Base-by-base conservation (phyloP, 2,329 filamentous ascomycete genomes). In the Exutisphaerella laricina region DNA sequence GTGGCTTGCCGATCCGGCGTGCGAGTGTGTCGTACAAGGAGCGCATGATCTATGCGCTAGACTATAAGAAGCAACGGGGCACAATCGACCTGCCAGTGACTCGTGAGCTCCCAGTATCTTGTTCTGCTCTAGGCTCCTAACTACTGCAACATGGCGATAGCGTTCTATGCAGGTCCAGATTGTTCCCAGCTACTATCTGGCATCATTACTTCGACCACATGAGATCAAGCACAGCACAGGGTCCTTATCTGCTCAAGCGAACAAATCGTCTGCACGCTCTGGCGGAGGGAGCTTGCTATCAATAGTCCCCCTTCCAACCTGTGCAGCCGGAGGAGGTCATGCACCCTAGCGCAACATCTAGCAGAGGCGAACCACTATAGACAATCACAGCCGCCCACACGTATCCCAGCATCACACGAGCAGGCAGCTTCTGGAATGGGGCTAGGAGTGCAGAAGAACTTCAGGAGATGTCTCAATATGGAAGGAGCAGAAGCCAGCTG, bases 131-230 rank as follows among this genome's bases (percentile, higher is more conserved):
- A 32, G 23, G 38, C 26, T 32, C 26, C 31, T 14, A 14, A 4
- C 37, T 40, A 40, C 28, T 40, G 26, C 28, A 32, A 32, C 32
- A 35, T 35, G 14, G 13, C 20, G 32, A 35, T 35, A 35, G 18
- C 14, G 32, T 20, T 23, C 18, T 7, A 26, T 26, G 23, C 23
- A 26, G 23, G 23, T 26, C 12, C 23, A 26, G 12, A 26, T 26
- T 26, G 12, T 12, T 26, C 23, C n/a, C 23, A 26, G 23, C 23
- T 6, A 26, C 12, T 26, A 26, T 26, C 23, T 26, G 6, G 12
- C 23, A 26, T 26, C 12, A 12, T 7, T 12, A 26, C 23, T 26
- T 26, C 23, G 23, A 6, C 23, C 23, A n/a, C n/a, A n/a, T n/a
- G n/a, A n/a, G 6, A 26, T 26, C 23, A 6, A 26, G 23, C 6